Evolutionary conservation across 2,329 filamentous ascomycete genomes (phyloP).

Genomic region (Botryosphaeria dothidea): DNA sequence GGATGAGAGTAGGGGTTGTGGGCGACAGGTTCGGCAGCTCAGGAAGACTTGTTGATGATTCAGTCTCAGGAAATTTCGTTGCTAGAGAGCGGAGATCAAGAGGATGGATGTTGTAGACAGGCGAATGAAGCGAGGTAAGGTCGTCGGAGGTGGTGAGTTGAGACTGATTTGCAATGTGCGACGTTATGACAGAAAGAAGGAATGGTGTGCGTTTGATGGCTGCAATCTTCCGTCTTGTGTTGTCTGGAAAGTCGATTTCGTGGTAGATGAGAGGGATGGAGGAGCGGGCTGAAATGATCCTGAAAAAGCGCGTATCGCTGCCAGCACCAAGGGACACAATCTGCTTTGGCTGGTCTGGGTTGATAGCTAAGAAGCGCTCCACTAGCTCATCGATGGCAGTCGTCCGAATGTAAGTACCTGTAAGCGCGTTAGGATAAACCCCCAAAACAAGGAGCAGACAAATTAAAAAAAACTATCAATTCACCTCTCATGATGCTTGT

Average conservation of each 20-base stretch:
- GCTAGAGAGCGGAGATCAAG: constrained; percentile 72
- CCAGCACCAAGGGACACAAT: constrained; percentile 92
- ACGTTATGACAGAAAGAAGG: constrained; percentile 26
- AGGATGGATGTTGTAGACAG: constrained; percentile 55
- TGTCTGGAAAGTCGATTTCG: constrained; percentile 84
- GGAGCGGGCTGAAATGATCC: constrained; percentile 59
- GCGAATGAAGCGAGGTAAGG: constrained; percentile 47
- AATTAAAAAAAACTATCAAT: constrained; percentile 21
- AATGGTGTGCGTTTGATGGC: constrained; percentile 36
- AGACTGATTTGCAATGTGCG: constrained; percentile 33
- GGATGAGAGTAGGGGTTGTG: constrained; percentile 73
- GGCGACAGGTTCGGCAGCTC: constrained; percentile 49
- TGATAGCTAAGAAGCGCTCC: constrained; percentile 63
- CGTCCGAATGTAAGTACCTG: constrained; percentile 92
- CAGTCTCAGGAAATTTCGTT: constrained; percentile 14
- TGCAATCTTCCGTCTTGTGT: constrained; percentile 66
- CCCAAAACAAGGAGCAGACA: neutral
- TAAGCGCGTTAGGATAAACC: constrained; percentile 8
- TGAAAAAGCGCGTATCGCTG: constrained; percentile 86
- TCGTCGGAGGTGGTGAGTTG: constrained; percentile 39
- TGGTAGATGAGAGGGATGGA: constrained; percentile 69
- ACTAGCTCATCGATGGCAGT: constrained; percentile 79
- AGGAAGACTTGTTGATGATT: constrained; percentile 26
- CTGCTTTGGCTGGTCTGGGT: constrained; percentile 57
- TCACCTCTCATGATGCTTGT: constrained; percentile 93